Conservation (phyloP, 805 yeast genomes). For the Candida piceae region DNA sequence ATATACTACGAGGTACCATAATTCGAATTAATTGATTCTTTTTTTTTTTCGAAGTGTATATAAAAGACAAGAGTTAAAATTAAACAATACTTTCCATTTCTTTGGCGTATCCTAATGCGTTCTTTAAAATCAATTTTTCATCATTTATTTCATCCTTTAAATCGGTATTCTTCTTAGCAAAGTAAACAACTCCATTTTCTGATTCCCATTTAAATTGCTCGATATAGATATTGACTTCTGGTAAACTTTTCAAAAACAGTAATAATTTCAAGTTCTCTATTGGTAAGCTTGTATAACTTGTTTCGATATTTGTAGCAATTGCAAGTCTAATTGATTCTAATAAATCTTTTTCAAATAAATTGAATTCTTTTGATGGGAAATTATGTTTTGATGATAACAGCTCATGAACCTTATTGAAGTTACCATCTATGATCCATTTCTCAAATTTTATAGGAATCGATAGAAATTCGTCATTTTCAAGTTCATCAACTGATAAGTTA, state of each 20-base stretch:
- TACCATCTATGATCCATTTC: conserved; percentile 93
- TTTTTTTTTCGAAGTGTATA: too few relatives aligned
- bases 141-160: conserved; percentile 31
- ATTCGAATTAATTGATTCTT: too few relatives aligned
- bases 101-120: conserved; percentile 80
- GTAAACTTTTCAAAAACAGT: conserved; percentile 53
- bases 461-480: conserved; percentile 66
- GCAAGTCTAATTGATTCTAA: conserved; percentile 78
- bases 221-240: conserved; percentile 53
- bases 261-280: conserved; percentile 76
- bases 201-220: conserved; percentile 54
- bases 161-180: conserved; percentile 27
- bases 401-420: conserved; percentile 87
- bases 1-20: too few relatives aligned
- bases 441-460: conserved; percentile 86
- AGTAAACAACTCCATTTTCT: conserved; percentile 45
- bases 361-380: conserved; percentile 70
- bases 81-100: conserved; percentile 89
- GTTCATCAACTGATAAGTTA: conserved; percentile 35
- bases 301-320: conserved; percentile 78
- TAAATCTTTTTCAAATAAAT: conserved; percentile 69
- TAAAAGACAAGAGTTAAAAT: not conserved
- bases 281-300: conserved; percentile 72
- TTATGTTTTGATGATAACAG: conserved; percentile 46
- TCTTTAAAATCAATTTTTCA: conserved; percentile 50